Conservation (phyloP, 441 rosid genomes). For the Populus hybrid region DNA sequence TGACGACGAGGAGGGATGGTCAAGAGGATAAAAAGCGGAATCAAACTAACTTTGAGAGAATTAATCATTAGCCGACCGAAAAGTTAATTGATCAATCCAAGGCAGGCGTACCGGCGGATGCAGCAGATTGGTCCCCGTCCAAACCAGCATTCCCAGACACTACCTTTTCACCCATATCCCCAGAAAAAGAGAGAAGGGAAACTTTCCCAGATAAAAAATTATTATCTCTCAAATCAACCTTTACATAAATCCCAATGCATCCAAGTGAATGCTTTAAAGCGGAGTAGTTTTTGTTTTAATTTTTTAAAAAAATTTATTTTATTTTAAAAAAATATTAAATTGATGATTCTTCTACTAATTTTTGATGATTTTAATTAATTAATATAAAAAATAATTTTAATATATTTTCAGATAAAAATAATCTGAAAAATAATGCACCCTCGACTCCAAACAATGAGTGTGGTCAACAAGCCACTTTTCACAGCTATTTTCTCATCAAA, state of each 20-base stretch:
- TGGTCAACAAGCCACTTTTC: neutral
- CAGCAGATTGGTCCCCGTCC: neutral
- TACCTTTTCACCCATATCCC: neutral
- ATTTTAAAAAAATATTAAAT: no score
- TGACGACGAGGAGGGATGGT: neutral
- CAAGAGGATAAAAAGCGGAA: neutral
- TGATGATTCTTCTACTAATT: no score
- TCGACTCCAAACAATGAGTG: no score
- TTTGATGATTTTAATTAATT: no score
- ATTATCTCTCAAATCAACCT: no score
- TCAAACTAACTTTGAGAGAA: neutral
- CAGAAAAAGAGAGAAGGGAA: neutral
- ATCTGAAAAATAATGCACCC: no score
- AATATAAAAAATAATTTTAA: no score
- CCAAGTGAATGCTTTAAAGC: no score
- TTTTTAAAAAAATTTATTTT: no score
- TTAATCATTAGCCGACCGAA: slow-evolving; percentile 1
- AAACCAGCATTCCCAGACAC: neutral
- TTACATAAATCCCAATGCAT: no score
- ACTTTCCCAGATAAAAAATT: neutral
- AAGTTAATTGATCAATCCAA: neutral
- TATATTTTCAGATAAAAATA: no score
- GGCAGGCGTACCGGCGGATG: neutral
- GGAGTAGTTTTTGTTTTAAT: no score
- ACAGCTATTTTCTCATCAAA: neutral